Evolutionary conservation across 306 rosid genomes (phyloP), one percentile per base, ranked within the genome.

Genomic region (Fragaria vesca): DNA sequence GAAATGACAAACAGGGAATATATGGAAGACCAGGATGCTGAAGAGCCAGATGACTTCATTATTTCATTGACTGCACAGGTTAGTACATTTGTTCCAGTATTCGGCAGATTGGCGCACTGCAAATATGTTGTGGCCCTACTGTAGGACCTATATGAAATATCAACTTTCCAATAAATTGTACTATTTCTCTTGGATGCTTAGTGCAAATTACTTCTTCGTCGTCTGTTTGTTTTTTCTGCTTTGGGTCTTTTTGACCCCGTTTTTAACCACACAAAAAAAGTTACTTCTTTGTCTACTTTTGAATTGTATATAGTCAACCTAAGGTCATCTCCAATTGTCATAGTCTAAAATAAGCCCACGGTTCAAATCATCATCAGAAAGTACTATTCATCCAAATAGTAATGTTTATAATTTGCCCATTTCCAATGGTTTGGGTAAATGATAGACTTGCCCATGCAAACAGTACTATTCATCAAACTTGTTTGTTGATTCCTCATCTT

Each of bases 1-100:
- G 97, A 93, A 82, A 96, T 96, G 97, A 85, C 90, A 81, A 88
- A 85, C 79, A 87, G 94, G 78, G 97, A 93, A 79, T 96, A 93
- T 86, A 77, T 89, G 93, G 99, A 96, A 75, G 96, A 96, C 85
- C 96, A 93, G 88, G 99, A 93, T 83, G 98, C 99, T 65, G 99
- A 96, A 86, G 99, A 96, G 83, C 99, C 99, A 17, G 99, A 96
- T 79, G 98, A 90, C 87, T 96, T 91, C 81, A 84, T 96, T 81
- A 91, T 96, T 85, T 87, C 99, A 46, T 97, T 96, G 82, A 96
- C 97, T 55, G 84, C 98, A 40, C 97, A 89, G 96, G 99, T 91
- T 71, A 78, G 82, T 83, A 71, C 74, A 79, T 62, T 60, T 54
- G 51, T 79, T 68, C 52, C 58, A 8, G 58, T 40, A 6, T 24